Evolutionary conservation across 2,329 filamentous ascomycete genomes (phyloP), one percentile per base, ranked within the genome.

Genomic region (Colletotrichum sp.): DNA sequence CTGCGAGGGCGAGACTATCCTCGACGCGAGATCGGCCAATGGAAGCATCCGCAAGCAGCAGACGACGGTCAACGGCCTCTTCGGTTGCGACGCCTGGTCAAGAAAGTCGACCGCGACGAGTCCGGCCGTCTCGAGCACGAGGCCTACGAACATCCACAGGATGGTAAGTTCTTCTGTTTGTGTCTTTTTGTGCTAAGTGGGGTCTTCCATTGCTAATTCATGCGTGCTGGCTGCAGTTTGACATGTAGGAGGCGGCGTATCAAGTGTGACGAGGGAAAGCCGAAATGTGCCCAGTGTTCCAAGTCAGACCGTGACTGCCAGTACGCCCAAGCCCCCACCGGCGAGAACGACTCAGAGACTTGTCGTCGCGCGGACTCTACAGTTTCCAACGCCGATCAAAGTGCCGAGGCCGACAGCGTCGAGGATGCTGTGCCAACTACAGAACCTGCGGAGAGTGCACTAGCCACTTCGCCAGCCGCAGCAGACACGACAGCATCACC

Each of bases 201-300:
- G 18, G 28, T 28, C 30, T 13, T 68, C 10, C 30, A 39, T 28
- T 28, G 32, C 52, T 59, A 28, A 59, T 12, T 16, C 39, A 10
- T 16, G 15, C 30, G 16, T 15, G 10, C 13, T 39, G 30, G 6
- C 10, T 69, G 26, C n/a, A 71, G 84, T 70, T 83, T 82, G 81
- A 83, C 84, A 5, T 85, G 84, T 75, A 83, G 84, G 18, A 77
- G 80, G 34, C 80, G 83, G 32, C 83, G 82, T 75, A 81, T 84
- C 78, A 85, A 85, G 79, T 75, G 72, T 55, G 84, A 85, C 68
- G 84, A 85, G 77, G 78, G 75, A 55, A 80, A 79, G 34, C 84
- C 84, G 5, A 76, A 73, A 12, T 85, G 83, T 59, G 69, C 76
- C 52, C 82, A 84, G 71, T 85, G 84, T 76, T 78, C 75, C 34